Percentiles rank a stretch among this genome's conserved stretches.
phyloP scores from a whole-genome alignment of 495 filamentous ascomycete species.

The Oidiodendron maius region DNA sequence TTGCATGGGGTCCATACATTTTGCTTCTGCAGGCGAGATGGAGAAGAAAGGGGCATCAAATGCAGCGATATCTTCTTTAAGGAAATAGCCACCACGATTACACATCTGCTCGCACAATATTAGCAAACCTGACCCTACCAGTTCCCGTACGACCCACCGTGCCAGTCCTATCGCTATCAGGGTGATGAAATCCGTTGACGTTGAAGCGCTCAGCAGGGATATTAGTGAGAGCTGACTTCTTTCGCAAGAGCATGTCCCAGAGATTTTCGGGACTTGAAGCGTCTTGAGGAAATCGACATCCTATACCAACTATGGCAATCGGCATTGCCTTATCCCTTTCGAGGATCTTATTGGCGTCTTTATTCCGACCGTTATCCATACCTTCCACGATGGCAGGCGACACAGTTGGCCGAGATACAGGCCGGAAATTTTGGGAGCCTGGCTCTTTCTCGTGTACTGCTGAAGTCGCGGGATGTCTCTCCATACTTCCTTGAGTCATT shows the following conservation, averaged over 20 bases:
- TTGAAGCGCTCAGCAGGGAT: constrained; percentile 46
- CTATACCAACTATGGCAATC: constrained; percentile 56
- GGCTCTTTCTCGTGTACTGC: no score
- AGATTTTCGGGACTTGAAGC: constrained; percentile 41
- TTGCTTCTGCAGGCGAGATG: constrained; percentile 52
- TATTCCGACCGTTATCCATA: no score
- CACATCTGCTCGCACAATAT: no score
- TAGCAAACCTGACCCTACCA: no score
- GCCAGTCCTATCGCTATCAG: constrained; percentile 16
- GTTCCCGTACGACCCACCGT: no score
- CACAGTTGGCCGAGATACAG: no score
- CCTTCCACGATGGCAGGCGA: no score
- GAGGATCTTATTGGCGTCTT: no score
- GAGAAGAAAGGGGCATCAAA: constrained; percentile 58
- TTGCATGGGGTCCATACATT: constrained; percentile 52
- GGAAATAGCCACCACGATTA: constrained; percentile 28
- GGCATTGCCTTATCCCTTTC: no score
- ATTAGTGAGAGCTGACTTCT: constrained; percentile 30
- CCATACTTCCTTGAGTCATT: no score
- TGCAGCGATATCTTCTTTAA: constrained; percentile 41
- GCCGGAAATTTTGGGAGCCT: no score
- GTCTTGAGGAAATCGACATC: constrained; percentile 53
- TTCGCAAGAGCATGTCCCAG: constrained; percentile 48
- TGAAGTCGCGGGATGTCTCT: no score
- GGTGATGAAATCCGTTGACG: constrained; percentile 40